Percentiles rank a stretch among this genome's conserved stretches.
Conservation (phyloP, 1,284 basidiomycete species). For the Psilocybe mexicana region DNA sequence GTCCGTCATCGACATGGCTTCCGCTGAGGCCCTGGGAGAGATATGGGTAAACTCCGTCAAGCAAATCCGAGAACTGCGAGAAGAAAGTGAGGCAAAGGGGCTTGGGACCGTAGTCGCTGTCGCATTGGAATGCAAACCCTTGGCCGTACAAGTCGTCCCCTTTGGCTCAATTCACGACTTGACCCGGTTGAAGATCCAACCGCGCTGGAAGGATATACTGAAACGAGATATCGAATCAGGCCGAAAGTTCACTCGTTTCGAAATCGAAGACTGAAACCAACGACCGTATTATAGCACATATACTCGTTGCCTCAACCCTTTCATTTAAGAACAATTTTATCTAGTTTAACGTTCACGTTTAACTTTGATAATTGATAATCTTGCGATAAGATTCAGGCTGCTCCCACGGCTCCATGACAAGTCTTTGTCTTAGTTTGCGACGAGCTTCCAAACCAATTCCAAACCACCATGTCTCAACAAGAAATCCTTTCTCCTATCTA, state of each 20-base stretch:
- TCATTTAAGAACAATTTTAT: too few species aligned
- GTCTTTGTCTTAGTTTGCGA: too few species aligned
- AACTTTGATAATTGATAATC: too few species aligned
- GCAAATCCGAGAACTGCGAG: too few species aligned
- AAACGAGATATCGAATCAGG: neutral
- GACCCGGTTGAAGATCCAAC: neutral
- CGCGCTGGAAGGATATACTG: neutral
- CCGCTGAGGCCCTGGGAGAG: neutral
- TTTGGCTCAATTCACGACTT: neutral
- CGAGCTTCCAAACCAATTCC: neutral
- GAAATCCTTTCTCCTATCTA: neutral
- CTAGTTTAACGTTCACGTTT: too few species aligned
- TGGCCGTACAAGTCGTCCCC: neutral
- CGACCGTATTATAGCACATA: too few species aligned
- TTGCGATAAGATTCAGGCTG: too few species aligned
- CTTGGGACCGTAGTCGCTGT: too few species aligned
- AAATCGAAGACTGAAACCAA: too few species aligned
- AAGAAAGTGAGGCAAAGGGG: too few species aligned
- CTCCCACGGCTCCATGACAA: too few species aligned
- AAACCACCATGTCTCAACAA: neutral
- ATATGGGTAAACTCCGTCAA: neutral
- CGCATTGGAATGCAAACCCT: neutral
- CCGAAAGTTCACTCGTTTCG: neutral
- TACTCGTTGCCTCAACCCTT: too few species aligned
- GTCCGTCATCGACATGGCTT: neutral